phyloP scores from a whole-genome alignment of 495 filamentous ascomycete genomes.

The Melanomma pulvis-pyrius region DNA sequence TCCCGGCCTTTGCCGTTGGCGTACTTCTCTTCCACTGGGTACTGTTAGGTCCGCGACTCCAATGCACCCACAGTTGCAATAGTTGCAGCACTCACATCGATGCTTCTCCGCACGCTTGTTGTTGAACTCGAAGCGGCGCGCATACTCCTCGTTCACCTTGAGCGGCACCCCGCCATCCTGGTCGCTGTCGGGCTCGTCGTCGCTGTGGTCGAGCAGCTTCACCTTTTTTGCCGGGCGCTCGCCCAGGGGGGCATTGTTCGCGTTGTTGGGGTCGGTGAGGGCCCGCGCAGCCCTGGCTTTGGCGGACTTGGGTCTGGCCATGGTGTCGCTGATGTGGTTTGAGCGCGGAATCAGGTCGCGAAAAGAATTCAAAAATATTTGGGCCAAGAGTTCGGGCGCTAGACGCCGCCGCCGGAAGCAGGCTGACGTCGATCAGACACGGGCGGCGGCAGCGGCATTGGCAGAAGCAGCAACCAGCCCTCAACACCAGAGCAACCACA shows the following conservation, averaged over 20 bases:
- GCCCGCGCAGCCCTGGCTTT: not conserved
- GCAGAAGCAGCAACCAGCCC: not conserved
- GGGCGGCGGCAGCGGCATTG: not conserved
- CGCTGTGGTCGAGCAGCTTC: slow-evolving; percentile 41
- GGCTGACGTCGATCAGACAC: slow-evolving; percentile 15
- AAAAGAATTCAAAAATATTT: slow-evolving; percentile 16
- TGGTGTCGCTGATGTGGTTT: not conserved
- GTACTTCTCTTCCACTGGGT: slow-evolving; percentile 83
- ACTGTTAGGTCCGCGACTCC: slow-evolving; percentile 1
- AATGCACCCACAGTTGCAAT: not conserved
- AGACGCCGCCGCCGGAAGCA: not conserved
- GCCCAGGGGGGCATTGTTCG: not conserved
- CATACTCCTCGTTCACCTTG: slow-evolving; percentile 90
- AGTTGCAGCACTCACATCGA: slow-evolving; percentile 60
- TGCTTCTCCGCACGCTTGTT: slow-evolving; percentile 90
- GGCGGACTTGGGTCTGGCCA: slow-evolving; percentile 1
- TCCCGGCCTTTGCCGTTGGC: slow-evolving; percentile 49
- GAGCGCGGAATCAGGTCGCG: not conserved
- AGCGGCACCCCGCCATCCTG: slow-evolving; percentile 53
- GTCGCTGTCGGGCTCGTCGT: slow-evolving; percentile 48
- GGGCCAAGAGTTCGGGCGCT: slow-evolving; percentile 13
- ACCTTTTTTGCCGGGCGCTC: slow-evolving; percentile 39
- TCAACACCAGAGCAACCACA: not conserved
- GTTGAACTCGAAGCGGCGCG: slow-evolving; percentile 89
- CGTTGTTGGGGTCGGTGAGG: not conserved